These are phyloP conservation scores for Sonneratia caseolaris DNA, from an alignment of 345 rosid species.

Conservation along the genomic window DNA sequence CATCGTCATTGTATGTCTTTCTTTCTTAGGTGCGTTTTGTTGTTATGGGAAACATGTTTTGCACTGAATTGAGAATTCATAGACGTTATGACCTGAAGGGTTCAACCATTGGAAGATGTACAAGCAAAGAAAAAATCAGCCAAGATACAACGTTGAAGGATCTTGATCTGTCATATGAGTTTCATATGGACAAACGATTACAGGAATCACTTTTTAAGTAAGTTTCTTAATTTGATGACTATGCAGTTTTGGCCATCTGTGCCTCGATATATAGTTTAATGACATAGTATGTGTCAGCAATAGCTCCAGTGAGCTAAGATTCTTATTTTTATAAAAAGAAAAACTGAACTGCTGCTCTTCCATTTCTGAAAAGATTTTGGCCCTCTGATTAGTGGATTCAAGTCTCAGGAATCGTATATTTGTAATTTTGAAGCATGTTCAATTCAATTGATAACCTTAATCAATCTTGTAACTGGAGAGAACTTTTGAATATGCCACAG, in stretches of 20 bases:
- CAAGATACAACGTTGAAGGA: constrained; percentile 81
- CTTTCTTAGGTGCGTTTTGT: constrained; percentile 77
- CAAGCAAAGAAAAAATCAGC: constrained; percentile 51
- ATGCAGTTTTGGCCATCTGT: not conserved
- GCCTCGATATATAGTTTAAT: not conserved
- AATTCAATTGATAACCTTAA: no score
- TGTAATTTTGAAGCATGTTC: no score
- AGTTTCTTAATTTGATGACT: constrained; percentile 3
- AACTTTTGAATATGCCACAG: no score
- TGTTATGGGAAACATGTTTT: constrained; percentile 99
- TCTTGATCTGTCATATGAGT: constrained; percentile 66
- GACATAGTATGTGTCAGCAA: not conserved
- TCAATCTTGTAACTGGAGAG: no score
- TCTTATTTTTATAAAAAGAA: not conserved
- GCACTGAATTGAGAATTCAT: constrained; percentile 89
- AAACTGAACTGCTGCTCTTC: no score
- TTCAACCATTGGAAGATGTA: constrained; percentile 70
- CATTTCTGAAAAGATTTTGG: no score
- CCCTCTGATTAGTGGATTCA: no score
- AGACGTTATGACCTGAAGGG: constrained; percentile 91
- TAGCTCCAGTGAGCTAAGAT: not conserved
- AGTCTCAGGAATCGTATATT: no score
- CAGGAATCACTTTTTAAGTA: constrained; percentile 73
- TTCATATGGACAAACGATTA: constrained; percentile 82
- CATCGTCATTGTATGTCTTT: constrained; percentile 6